These are phyloP conservation scores for Clathrus columnatus DNA, from an alignment of 768 basidiomycete species.

Conservation along the genomic window DNA sequence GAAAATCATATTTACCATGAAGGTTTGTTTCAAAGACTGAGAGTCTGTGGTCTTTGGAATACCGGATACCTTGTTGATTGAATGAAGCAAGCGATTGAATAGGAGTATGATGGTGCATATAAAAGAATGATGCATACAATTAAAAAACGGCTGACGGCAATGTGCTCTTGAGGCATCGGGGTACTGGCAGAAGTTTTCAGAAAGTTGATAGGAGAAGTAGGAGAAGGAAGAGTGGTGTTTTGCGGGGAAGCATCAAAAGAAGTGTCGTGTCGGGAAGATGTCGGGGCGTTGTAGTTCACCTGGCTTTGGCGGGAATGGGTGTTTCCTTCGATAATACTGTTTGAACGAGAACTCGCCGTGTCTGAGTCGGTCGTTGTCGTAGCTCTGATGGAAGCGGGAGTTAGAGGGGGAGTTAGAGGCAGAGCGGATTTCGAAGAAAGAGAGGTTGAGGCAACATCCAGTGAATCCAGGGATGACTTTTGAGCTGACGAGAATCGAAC, in stretches of 20 bases:
- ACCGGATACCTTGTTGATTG: constrained; percentile 11
- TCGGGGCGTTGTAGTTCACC: constrained; percentile 22
- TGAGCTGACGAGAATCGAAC: neutral
- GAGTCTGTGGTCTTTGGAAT: constrained; percentile 12
- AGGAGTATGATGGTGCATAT: neutral
- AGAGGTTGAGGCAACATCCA: constrained; percentile 7
- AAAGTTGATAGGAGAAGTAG: neutral
- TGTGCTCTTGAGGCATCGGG: neutral
- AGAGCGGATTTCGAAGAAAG: constrained; percentile 4
- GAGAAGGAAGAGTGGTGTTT: neutral
- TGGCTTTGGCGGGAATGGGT: constrained; percentile 14
- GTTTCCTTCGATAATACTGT: constrained; percentile 16
- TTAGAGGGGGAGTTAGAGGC: constrained; percentile 14
- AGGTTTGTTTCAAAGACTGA: constrained; percentile 11
- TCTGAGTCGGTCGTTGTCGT: constrained; percentile 11
- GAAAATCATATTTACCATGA: constrained; percentile 5
- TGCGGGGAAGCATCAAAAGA: constrained; percentile 25
- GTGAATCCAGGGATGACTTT: neutral
- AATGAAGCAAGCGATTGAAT: neutral
- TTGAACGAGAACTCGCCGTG: constrained; percentile 45
- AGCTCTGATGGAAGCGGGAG: constrained; percentile 15
- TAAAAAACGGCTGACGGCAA: constrained; percentile 2
- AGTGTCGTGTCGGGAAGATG: constrained; percentile 20
- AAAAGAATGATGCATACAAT: neutral
- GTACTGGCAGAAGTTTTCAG: constrained; percentile 9